Evolutionary conservation across 805 yeast genomes (phyloP), one percentile per base, ranked within the genome.

Genomic region (Priceomyces melissophilus): DNA sequence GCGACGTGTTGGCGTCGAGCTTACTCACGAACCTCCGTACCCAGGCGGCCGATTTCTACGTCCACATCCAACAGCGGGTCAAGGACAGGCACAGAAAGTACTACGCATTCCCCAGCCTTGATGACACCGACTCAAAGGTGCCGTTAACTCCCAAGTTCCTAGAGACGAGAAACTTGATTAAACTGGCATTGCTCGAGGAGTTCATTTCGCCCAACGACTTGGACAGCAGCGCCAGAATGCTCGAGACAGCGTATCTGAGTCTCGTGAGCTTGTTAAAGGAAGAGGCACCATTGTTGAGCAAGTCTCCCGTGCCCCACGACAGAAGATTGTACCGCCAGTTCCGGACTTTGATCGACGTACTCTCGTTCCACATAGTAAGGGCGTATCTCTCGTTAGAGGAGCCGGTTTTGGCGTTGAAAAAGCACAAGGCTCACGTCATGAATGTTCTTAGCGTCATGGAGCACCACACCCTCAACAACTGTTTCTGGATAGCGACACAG

Each of bases 321-420:
- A 20, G 38, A 4, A 44, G 44, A 13, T 42, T 69, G 9, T 61
- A 60, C 35, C 27, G 8, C 4, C 68, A 65, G 37, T 53, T 74
- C 29, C 56, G 87, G 32, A 52, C 55, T 8, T 58, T 84, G 35
- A 56, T 84, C 4, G 95, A 87, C 53, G 56, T 78, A 3, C 53
- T 77, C 4, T 81, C 84, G 0, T 68, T 83, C 38, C 85, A 83
- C 49, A 79, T 86, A 8, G 76, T 78, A 6, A 71, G 84, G 46
- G 66, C 80, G 1, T 76, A 79, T 49, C 65, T 86, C 17, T 78
- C 84, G 10, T 43, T 77, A 10, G 84, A 77, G 32, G 79, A 76
- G 45, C 73, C 84, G 1, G 68, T 79, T 30, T 49, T 68, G 36
- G 87, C 90, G 0, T 76, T 79, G 50, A 67, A 73, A 43, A 84